Conservation (phyloP, 495 filamentous ascomycete genomes). For the Podospora didyma region DNA sequence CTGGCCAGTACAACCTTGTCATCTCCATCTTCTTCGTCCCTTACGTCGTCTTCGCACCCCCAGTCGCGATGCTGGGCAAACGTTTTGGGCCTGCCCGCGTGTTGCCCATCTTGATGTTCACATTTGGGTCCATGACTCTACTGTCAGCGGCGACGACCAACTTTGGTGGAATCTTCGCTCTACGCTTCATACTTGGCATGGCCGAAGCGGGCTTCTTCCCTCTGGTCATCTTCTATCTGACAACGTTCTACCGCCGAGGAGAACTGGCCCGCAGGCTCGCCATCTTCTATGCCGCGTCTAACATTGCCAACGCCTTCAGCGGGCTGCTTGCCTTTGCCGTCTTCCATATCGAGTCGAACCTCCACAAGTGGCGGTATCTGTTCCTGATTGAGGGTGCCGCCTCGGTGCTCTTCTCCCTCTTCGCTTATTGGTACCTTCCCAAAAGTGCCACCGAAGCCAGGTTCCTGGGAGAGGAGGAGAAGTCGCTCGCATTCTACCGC, state of each 20-base stretch:
- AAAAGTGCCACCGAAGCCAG: slow-evolving; percentile 55
- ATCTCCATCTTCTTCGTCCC: slow-evolving; percentile 73
- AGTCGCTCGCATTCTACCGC: slow-evolving; percentile 65
- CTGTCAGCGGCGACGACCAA: slow-evolving; percentile 50
- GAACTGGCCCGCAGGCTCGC: slow-evolving; percentile 71
- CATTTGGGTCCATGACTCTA: slow-evolving; percentile 60
- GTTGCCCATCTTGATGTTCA: slow-evolving; percentile 66
- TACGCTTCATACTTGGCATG: slow-evolving; percentile 67
- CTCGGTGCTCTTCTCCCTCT: slow-evolving; percentile 60
- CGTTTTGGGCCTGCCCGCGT: slow-evolving; percentile 59
- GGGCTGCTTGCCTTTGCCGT: slow-evolving; percentile 72
- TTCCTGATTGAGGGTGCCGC: slow-evolving; percentile 70
- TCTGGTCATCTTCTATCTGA: slow-evolving; percentile 52
- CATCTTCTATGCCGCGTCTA: slow-evolving; percentile 74
- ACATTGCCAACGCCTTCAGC: slow-evolving; percentile 70
- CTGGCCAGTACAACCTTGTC: slow-evolving; percentile 66
- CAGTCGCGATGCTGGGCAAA: slow-evolving; percentile 65
- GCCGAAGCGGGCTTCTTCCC: slow-evolving; percentile 73
- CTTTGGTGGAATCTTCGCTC: slow-evolving; percentile 64
- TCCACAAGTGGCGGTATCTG: slow-evolving; percentile 66
- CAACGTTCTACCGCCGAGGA: slow-evolving; percentile 61
- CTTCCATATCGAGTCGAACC: slow-evolving; percentile 58
- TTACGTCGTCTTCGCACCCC: slow-evolving; percentile 65
- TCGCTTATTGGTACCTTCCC: slow-evolving; percentile 69
- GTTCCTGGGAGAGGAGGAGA: slow-evolving; percentile 64